Percentiles rank a stretch among this genome's conserved stretches.
These are phyloP conservation scores for Trematosphaeria pertusa DNA, from an alignment of 2,329 filamentous ascomycete genomes.

Conservation along the genomic window DNA sequence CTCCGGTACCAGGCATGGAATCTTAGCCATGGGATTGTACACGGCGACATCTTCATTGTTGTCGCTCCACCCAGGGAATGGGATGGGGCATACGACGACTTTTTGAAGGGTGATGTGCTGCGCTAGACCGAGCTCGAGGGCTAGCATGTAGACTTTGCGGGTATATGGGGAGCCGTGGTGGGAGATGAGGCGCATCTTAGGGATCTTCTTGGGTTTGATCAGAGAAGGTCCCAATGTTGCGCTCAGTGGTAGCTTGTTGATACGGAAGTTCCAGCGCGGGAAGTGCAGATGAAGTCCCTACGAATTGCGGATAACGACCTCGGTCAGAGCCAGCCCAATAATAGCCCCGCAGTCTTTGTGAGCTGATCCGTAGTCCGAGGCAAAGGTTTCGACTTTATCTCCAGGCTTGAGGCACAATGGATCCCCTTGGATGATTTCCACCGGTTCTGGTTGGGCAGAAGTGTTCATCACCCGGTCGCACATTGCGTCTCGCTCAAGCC, in stretches of 20 bases:
- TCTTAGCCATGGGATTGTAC: constrained; percentile 40
- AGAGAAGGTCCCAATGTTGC: not conserved
- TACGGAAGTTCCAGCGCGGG: constrained; percentile 48
- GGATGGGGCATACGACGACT: constrained; percentile 38
- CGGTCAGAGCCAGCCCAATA: constrained; percentile 34
- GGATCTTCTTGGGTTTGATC: constrained; percentile 16
- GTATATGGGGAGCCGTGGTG: constrained; percentile 35
- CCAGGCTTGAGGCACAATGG: constrained; percentile 62
- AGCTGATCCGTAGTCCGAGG: constrained; percentile 40
- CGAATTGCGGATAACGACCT: constrained; percentile 36
- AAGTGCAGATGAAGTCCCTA: constrained; percentile 44
- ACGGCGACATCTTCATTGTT: constrained; percentile 34
- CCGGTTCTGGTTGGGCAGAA: constrained; percentile 50
- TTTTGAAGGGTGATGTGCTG: constrained; percentile 35
- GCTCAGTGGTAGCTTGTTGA: constrained; percentile 19
- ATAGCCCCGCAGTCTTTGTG: constrained; percentile 37
- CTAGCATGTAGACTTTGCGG: constrained; percentile 39
- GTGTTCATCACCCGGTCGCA: constrained; percentile 56
- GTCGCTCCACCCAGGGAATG: constrained; percentile 38
- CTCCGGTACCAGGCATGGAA: constrained; percentile 34
- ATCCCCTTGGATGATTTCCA: constrained; percentile 59
- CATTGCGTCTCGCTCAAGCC: constrained; percentile 24
- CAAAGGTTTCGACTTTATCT: constrained; percentile 55
- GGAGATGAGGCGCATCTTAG: constrained; percentile 40
- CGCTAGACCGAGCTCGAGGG: constrained; percentile 32